A percentile compares a stretch with the other conserved stretches of the same genome.
Evolutionary conservation across 1,284 basidiomycete species (phyloP).

Genomic region (Neotropicomus parvogracilis): DNA sequence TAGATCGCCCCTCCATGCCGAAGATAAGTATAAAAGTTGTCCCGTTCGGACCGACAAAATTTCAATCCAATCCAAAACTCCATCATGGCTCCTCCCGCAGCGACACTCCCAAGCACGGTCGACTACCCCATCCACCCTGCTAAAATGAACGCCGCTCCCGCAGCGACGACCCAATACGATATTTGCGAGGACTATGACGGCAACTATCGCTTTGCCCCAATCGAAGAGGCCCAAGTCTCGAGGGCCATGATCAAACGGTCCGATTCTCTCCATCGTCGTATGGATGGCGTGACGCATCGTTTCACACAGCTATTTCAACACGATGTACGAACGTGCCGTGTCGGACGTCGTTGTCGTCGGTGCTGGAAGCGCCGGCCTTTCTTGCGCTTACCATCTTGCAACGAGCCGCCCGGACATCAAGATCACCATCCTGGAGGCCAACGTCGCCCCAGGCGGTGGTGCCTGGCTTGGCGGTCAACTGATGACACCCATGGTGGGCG

Average conservation of each 20-base stretch:
- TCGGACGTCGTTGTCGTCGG: constrained; percentile 82
- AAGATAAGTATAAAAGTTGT: constrained; percentile 4
- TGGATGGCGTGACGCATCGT: background rate
- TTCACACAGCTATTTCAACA: constrained; percentile 57
- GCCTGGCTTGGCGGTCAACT: constrained; percentile 82
- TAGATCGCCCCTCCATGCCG: background rate
- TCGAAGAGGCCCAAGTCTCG: constrained; percentile 73
- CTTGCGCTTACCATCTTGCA: constrained; percentile 74
- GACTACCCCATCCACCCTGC: constrained; percentile 4
- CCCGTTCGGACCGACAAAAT: background rate
- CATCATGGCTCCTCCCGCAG: constrained; percentile 27
- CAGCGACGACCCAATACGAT: constrained; percentile 18
- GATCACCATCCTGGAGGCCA: constrained; percentile 80
- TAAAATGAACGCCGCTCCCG: constrained; percentile 10
- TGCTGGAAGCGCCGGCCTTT: constrained; percentile 76
- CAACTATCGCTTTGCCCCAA: constrained; percentile 66
- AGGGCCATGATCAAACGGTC: constrained; percentile 78
- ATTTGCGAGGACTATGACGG: constrained; percentile 31
- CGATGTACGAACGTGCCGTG: constrained; percentile 70
- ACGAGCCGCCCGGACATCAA: constrained; percentile 71
- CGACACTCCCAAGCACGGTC: constrained; percentile 15
- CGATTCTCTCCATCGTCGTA: constrained; percentile 2
- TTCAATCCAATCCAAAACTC: background rate
- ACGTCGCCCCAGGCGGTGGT: constrained; percentile 78
- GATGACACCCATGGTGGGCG: constrained; percentile 74